Evolutionary conservation across 192 early-diverging fungal genomes (phyloP).

Genomic region (Phlyctochytrium planicorne): DNA sequence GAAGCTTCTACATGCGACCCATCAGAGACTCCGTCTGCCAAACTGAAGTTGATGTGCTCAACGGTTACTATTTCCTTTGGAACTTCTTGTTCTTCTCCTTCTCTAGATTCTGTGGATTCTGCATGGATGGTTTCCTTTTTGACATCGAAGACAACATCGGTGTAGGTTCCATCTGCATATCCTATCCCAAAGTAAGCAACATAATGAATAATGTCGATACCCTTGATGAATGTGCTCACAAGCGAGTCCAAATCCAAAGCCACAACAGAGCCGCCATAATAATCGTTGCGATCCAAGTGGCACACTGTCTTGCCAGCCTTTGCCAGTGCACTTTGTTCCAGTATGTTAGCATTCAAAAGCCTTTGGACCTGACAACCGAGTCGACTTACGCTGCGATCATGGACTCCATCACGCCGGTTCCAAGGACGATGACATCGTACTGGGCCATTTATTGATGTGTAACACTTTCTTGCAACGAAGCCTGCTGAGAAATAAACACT

Average conservation of each 20-base stretch:
- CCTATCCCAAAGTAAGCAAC: background rate
- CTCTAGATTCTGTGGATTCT: background rate
- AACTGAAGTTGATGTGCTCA: background rate
- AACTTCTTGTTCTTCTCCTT: background rate
- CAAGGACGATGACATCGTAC: constrained; percentile 83
- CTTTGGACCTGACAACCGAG: background rate
- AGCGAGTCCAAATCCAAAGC: constrained; percentile 27
- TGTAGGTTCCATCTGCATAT: background rate
- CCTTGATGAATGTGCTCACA: too few species aligned
- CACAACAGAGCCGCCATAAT: constrained; percentile 77
- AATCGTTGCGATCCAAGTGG: constrained; percentile 76
- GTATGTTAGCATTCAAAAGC: background rate
- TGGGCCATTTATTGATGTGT: too few species aligned
- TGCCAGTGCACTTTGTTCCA: constrained; percentile 57
- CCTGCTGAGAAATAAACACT: too few species aligned
- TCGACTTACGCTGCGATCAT: constrained; percentile 70
- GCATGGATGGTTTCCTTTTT: background rate
- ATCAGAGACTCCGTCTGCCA: background rate
- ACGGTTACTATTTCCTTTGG: background rate
- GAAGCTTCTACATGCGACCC: background rate
- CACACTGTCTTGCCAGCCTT: constrained; percentile 68
- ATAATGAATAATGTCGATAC: too few species aligned
- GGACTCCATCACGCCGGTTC: constrained; percentile 79
- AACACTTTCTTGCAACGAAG: too few species aligned
- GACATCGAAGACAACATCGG: too few species aligned